Conservation (phyloP, 208 protist species). For the Leishmania braziliensis region DNA sequence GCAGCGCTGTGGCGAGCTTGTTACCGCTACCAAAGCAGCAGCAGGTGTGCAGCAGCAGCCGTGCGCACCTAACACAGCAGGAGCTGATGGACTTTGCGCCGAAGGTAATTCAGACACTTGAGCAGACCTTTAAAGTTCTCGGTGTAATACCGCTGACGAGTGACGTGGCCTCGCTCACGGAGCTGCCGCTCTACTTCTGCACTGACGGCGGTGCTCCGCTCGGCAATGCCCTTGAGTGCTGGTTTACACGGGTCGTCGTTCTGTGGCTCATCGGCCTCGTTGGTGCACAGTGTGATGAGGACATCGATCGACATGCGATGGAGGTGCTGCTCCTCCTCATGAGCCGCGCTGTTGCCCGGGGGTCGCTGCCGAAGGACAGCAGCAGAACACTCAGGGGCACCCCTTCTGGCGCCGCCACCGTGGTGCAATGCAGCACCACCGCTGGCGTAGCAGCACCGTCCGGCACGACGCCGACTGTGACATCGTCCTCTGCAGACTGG, state of each 20-base stretch:
- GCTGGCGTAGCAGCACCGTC: slow-evolving; percentile 15
- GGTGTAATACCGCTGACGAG: slow-evolving; percentile 50
- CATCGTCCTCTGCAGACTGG: slow-evolving; percentile 10
- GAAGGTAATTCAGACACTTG: slow-evolving; percentile 42
- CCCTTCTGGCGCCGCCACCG: slow-evolving; percentile 13
- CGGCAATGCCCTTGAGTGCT: slow-evolving; percentile 29
- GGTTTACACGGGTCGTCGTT: slow-evolving; percentile 53
- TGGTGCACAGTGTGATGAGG: slow-evolving; percentile 61
- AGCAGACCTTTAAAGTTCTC: slow-evolving; percentile 60
- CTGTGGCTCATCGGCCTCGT: slow-evolving; percentile 61
- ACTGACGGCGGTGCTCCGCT: slow-evolving; percentile 17
- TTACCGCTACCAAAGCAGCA: neutral
- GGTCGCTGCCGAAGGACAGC: slow-evolving; percentile 43
- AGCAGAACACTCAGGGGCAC: slow-evolving; percentile 23
- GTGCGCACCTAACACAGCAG: slow-evolving; percentile 27
- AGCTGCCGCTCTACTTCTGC: slow-evolving; percentile 63
- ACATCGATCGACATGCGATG: slow-evolving; percentile 62
- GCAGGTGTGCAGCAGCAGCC: neutral
- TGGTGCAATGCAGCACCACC: slow-evolving; percentile 22
- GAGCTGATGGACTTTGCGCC: slow-evolving; percentile 44
- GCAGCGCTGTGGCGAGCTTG: neutral
- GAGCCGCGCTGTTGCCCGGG: slow-evolving; percentile 32
- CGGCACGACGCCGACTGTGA: neutral
- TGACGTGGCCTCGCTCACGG: slow-evolving; percentile 60
- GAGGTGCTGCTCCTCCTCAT: slow-evolving; percentile 64